Percentiles rank a stretch among this genome's conserved stretches.
These are phyloP conservation scores for Pythium myriotylum DNA, from an alignment of 352 stramenopile species.

Conservation along the genomic window DNA sequence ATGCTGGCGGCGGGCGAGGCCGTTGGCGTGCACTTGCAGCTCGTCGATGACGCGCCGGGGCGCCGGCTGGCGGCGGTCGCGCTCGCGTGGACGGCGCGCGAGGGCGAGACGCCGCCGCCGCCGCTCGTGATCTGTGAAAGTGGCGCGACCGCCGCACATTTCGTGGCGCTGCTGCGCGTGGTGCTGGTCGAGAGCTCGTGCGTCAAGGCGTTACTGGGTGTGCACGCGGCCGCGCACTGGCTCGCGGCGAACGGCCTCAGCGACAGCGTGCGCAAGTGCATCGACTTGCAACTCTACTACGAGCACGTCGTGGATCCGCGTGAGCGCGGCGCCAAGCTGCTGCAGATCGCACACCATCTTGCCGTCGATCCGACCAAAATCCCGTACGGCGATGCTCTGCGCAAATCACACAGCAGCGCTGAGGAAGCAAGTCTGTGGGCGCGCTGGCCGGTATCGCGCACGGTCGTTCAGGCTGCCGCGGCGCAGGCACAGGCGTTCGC, in stretches of 20 bases:
- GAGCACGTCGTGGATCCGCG: conserved; percentile 24
- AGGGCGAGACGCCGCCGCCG: background rate
- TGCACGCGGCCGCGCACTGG: conserved; percentile 16
- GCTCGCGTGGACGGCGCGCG: conserved; percentile 2
- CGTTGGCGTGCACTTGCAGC: conserved; percentile 14
- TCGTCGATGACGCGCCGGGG: background rate
- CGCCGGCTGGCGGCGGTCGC: background rate
- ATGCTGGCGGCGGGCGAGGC: background rate
- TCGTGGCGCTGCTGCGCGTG: conserved; percentile 1
- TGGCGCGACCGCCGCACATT: background rate
- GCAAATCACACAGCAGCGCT: background rate
- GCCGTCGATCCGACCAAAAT: background rate
- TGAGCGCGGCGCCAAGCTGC: conserved; percentile 11
- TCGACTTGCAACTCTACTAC: conserved; percentile 38
- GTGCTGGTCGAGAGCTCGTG: conserved; percentile 12
- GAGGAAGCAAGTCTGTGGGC: background rate
- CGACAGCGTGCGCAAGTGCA: background rate
- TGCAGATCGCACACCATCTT: conserved; percentile 4
- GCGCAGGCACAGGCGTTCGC: background rate
- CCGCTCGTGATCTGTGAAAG: conserved; percentile 1
- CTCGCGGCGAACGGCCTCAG: conserved; percentile 6
- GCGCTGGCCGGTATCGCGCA: background rate
- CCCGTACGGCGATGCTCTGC: conserved; percentile 25
- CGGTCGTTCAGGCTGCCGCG: background rate
- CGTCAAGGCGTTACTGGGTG: conserved; percentile 18